Evolutionary conservation across 176 grass and related monocot species (phyloP).

Genomic region (Carex myosuroides): DNA sequence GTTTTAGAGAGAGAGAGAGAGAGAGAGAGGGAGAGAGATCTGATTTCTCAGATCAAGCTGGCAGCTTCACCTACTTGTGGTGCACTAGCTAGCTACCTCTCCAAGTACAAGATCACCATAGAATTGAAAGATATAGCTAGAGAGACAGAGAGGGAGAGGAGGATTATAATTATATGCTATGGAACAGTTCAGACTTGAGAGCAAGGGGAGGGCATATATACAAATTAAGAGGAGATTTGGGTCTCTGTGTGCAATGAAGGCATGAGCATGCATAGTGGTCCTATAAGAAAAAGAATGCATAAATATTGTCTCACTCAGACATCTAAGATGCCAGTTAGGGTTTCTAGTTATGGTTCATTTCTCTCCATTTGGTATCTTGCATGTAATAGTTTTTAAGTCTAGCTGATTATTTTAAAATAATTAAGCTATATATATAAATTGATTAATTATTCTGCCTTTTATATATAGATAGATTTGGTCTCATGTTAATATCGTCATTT

Average conservation of each 20-base stretch:
- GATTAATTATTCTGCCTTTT: not conserved
- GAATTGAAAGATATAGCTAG: not conserved
- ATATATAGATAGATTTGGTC: not conserved
- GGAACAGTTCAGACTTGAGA: not conserved
- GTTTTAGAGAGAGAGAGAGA: not conserved
- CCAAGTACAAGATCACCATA: not conserved
- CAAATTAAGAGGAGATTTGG: not conserved
- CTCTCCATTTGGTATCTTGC: not conserved
- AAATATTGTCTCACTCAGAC: constrained; percentile 21
- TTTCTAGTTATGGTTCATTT: not conserved
- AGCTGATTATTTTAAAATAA: not conserved
- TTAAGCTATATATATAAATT: not conserved
- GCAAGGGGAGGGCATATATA: not conserved
- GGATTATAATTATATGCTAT: not conserved
- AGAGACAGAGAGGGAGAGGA: not conserved
- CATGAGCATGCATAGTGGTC: not conserved
- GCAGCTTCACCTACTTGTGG: constrained; percentile 71
- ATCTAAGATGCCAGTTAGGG: constrained; percentile 23
- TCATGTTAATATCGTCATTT: not conserved
- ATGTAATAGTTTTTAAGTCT: not conserved
- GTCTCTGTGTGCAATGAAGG: too few relatives aligned
- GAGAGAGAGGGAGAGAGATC: not conserved
- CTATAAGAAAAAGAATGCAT: constrained; percentile 9
- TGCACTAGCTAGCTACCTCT: constrained; percentile 13
- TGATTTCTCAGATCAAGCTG: constrained; percentile 56